Percentiles rank a stretch among this genome's conserved stretches.
These are phyloP conservation scores for Schizosaccharomyces osmophilus DNA, from an alignment of 805 yeast genomes.

Conservation along the genomic window DNA sequence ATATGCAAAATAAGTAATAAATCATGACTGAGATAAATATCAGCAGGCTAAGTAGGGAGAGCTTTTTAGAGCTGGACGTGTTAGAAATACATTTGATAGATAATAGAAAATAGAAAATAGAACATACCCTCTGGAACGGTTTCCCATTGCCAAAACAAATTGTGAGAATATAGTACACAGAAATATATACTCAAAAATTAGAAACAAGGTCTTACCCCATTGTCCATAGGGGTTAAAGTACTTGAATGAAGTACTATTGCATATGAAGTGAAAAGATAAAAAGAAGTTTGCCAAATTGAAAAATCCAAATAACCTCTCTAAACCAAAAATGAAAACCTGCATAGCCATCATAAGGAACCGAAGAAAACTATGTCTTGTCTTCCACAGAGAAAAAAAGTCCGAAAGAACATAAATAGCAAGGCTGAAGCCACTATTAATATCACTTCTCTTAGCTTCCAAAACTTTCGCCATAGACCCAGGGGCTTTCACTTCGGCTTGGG, in stretches of 20 bases:
- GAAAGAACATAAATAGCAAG: conserved; percentile 73
- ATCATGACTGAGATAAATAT: not conserved
- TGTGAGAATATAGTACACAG: conserved; percentile 4
- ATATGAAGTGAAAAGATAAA: conserved; percentile 58
- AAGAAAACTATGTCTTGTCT: conserved; percentile 37
- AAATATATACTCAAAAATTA: not conserved
- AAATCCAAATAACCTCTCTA: conserved; percentile 67
- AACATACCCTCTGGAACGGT: conserved; percentile 53
- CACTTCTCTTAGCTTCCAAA: conserved; percentile 76
- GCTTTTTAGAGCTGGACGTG: conserved; percentile 9
- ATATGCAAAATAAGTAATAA: not conserved
- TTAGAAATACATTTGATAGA: conserved; percentile 19
- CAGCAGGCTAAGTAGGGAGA: not conserved
- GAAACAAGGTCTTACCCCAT: conserved; percentile 3
- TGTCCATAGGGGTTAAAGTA: conserved; percentile 14
- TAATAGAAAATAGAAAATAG: not conserved
- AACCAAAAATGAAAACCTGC: conserved; percentile 56
- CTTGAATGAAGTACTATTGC: conserved; percentile 62
- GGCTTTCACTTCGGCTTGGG: conserved; percentile 86
- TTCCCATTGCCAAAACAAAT: conserved; percentile 75
- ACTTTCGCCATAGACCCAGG: conserved; percentile 70
- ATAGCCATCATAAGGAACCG: conserved; percentile 51
- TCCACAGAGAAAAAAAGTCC: conserved; percentile 56
- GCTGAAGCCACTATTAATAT: conserved; percentile 92
- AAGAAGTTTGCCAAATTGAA: conserved; percentile 78